Base-by-base conservation (phyloP, 805 yeast species). In the Candida ortonii region DNA sequence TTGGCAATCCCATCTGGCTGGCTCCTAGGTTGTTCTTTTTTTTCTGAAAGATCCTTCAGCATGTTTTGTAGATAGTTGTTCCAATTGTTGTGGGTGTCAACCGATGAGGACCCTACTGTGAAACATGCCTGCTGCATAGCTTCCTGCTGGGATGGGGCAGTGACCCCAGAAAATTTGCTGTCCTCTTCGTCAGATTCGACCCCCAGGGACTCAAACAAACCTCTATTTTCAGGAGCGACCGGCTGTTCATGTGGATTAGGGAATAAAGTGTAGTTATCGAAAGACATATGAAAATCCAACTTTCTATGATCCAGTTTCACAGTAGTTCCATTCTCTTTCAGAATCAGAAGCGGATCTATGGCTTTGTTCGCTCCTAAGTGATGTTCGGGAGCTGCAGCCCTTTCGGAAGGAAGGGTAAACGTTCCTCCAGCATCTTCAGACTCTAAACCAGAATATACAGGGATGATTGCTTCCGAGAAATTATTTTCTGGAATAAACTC, bases 341-440 rank as follows among this genome's bases (percentile, higher is more conserved):
- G 21, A 7, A 33, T 38, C 16, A 38, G 22, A 2, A 38, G 20
- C 6, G 42, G 42, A 14, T 38, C 37, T 7, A 38, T 34, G 9
- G 38, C 25, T 7, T n/a, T n/a, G n/a, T n/a, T n/a, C n/a, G n/a
- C n/a, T n/a, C n/a, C n/a, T n/a, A n/a, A n/a, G n/a, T n/a, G n/a
- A n/a, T n/a, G n/a, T n/a, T n/a, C n/a, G n/a, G n/a, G n/a, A n/a
- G n/a, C n/a, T n/a, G n/a, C n/a, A n/a, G n/a, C n/a, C n/a, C n/a
- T n/a, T n/a, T n/a, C n/a, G n/a, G n/a, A n/a, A n/a, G n/a, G n/a
- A n/a, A n/a, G n/a, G n/a, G n/a, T n/a, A n/a, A n/a, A n/a, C n/a
- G n/a, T n/a, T n/a, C n/a, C n/a, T 20, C 7, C 29, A 13, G 12
- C 29, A 16, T 26, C 6, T 7, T 6, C 7, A 16, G 7, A 12